Conservation (phyloP, 495 filamentous ascomycete species). For the Aspergillus leporis region DNA sequence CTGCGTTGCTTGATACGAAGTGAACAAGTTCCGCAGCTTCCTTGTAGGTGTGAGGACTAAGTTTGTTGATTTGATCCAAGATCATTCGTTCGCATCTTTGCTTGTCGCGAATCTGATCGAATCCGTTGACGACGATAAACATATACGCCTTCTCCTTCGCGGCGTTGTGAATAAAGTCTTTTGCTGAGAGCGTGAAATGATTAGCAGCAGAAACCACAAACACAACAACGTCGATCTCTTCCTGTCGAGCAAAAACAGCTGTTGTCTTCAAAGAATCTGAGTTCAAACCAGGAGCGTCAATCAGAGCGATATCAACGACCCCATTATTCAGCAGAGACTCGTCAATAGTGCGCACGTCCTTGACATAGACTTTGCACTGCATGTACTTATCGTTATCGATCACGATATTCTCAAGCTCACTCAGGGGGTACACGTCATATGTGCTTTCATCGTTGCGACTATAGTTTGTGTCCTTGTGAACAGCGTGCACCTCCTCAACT, state of each 20-base stretch:
- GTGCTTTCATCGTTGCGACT: slow-evolving; percentile 90
- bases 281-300: slow-evolving; percentile 95
- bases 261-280: slow-evolving; percentile 95
- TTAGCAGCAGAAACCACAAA: slow-evolving; percentile 98
- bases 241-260: slow-evolving; percentile 92
- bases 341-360: slow-evolving; percentile 86
- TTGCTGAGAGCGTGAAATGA: slow-evolving; percentile 94
- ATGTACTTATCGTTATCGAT: slow-evolving; percentile 81
- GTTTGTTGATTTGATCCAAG: slow-evolving; percentile 76
- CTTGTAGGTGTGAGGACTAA: slow-evolving; percentile 90
- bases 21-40: slow-evolving; percentile 92
- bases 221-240: slow-evolving; percentile 98
- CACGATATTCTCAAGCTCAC: slow-evolving; percentile 83
- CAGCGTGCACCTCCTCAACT: slow-evolving; percentile 92
- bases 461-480: slow-evolving; percentile 77
- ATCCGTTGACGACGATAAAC: slow-evolving; percentile 98
- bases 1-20: slow-evolving; percentile 95
- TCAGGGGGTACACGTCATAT: slow-evolving; percentile 79
- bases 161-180: slow-evolving; percentile 94
- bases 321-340: slow-evolving; percentile 96
- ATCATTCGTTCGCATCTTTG: slow-evolving; percentile 85
- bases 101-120: slow-evolving; percentile 91
- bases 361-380: slow-evolving; percentile 96
- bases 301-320: slow-evolving; percentile 95
- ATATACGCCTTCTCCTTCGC: slow-evolving; percentile 97